Percentiles rank a stretch among this genome's conserved stretches.
phyloP scores from a whole-genome alignment of 495 filamentous ascomycete genomes.

The Friedmanniomyces endolithicus region DNA sequence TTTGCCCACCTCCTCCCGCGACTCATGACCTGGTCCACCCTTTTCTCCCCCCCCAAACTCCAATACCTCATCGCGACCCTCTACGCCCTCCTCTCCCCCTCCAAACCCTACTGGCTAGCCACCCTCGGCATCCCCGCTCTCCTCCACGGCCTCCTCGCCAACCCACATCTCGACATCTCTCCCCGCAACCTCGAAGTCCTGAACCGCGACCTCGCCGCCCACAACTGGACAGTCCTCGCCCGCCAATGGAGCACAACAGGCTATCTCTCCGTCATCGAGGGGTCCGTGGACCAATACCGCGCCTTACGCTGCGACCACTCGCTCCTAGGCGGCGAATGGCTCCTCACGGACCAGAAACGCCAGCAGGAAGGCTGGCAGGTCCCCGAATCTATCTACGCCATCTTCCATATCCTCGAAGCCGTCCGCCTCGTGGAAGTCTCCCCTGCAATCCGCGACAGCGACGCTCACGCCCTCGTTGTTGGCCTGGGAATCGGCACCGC shows the following conservation, averaged over 20 bases:
- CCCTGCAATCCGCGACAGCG: slow-evolving; percentile 35
- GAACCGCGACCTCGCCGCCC: slow-evolving; percentile 47
- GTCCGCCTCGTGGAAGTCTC: slow-evolving; percentile 57
- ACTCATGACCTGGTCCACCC: slow-evolving; percentile 46
- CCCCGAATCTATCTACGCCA: slow-evolving; percentile 78
- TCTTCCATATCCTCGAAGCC: slow-evolving; percentile 87
- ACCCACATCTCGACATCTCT: slow-evolving; percentile 52
- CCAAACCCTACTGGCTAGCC: slow-evolving; percentile 40
- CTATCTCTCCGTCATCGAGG: slow-evolving; percentile 83
- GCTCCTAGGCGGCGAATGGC: slow-evolving; percentile 89
- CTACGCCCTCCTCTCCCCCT: slow-evolving; percentile 55
- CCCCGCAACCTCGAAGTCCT: slow-evolving; percentile 40
- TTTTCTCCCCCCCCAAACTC: slow-evolving; percentile 59
- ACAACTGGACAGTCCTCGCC: slow-evolving; percentile 54
- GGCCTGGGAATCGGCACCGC: slow-evolving; percentile 88
- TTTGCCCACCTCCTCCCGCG: slow-evolving; percentile 39
- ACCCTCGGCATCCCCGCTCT: slow-evolving; percentile 54
- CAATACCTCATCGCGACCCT: slow-evolving; percentile 50
- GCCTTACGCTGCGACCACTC: slow-evolving; percentile 90
- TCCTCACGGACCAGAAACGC: slow-evolving; percentile 35
- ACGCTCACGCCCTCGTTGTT: slow-evolving; percentile 77
- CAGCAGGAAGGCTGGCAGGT: slow-evolving; percentile 29
- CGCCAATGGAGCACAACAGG: slow-evolving; percentile 76
- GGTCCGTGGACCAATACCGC: slow-evolving; percentile 53
- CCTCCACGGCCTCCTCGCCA: slow-evolving; percentile 54